Evolutionary conservation across 257 asterid species (phyloP).

Genomic region (Solanum sitiens): DNA sequence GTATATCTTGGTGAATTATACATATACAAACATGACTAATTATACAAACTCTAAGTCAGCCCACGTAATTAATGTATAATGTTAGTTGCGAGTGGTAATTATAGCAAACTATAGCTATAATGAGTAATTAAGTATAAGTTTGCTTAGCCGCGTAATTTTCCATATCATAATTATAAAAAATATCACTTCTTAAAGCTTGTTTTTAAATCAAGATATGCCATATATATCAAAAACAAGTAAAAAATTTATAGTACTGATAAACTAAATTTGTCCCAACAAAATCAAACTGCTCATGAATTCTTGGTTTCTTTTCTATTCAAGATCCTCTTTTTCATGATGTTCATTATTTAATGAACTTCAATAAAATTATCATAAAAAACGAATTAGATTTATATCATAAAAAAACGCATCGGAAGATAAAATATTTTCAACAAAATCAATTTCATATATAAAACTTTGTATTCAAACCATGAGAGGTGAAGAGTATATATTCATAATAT

Average conservation of each 20-base stretch:
- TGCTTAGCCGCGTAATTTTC: no score
- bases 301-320: not conserved
- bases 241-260: not conserved
- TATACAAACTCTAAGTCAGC: no score
- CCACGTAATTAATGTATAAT: no score
- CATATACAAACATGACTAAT: no score
- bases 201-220: not conserved
- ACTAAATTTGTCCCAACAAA: not conserved
- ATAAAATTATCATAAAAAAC: no score
- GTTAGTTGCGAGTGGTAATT: no score
- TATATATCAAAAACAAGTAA: not conserved
- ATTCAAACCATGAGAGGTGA: not conserved
- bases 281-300: not conserved
- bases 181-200: not conserved
- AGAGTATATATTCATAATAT: no score
- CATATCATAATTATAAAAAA: no score
- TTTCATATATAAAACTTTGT: not conserved
- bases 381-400: not conserved
- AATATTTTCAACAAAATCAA: not conserved
- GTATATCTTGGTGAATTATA: no score
- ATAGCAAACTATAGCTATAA: no score
- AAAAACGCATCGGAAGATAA: rapidly evolving
- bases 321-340: not conserved
- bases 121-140: no score
- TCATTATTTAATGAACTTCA: not conserved